phyloP scores from a whole-genome alignment of 2,329 filamentous ascomycete genomes.

The Metarhizium robertsii region DNA sequence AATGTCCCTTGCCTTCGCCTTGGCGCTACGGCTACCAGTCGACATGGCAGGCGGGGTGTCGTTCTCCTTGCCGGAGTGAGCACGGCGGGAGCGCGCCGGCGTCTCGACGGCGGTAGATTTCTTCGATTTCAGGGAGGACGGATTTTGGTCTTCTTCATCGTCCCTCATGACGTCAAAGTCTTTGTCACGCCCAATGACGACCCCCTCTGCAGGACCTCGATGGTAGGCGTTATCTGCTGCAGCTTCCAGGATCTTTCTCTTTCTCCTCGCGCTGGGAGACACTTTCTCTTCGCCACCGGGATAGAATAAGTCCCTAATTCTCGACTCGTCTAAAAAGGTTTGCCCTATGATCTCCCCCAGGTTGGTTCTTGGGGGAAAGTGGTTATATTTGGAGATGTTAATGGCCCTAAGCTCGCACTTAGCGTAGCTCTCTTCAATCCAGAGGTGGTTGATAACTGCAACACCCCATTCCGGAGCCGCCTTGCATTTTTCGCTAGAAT shows the following conservation, averaged over 20 bases:
- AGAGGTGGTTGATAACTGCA: slow-evolving; percentile 84
- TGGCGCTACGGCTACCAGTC: slow-evolving; percentile 75
- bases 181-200: slow-evolving; percentile 31
- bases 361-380: slow-evolving; percentile 85
- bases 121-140: slow-evolving; percentile 18
- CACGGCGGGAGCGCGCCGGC: slow-evolving; percentile 31
- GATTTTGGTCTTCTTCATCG: slow-evolving; percentile 25
- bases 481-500: slow-evolving; percentile 83
- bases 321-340: slow-evolving; percentile 62
- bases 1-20: slow-evolving; percentile 69
- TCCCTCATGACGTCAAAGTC: slow-evolving; percentile 37
- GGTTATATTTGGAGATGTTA: slow-evolving; percentile 66
- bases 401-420: slow-evolving; percentile 69
- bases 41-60: slow-evolving; percentile 61
- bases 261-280: slow-evolving; percentile 34
- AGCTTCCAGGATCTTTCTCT: slow-evolving; percentile 39
- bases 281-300: slow-evolving; percentile 46
- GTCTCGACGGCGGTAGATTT: slow-evolving; percentile 19
- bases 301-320: slow-evolving; percentile 58
- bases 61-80: slow-evolving; percentile 67
- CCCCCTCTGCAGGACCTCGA: slow-evolving; percentile 36
- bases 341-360: slow-evolving; percentile 88
- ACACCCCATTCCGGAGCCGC: slow-evolving; percentile 91
- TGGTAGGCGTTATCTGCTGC: slow-evolving; percentile 41
- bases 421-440: slow-evolving; percentile 95